phyloP scores from a whole-genome alignment of 2,329 filamentous ascomycete genomes.

The Dichotomopilus funicola region DNA sequence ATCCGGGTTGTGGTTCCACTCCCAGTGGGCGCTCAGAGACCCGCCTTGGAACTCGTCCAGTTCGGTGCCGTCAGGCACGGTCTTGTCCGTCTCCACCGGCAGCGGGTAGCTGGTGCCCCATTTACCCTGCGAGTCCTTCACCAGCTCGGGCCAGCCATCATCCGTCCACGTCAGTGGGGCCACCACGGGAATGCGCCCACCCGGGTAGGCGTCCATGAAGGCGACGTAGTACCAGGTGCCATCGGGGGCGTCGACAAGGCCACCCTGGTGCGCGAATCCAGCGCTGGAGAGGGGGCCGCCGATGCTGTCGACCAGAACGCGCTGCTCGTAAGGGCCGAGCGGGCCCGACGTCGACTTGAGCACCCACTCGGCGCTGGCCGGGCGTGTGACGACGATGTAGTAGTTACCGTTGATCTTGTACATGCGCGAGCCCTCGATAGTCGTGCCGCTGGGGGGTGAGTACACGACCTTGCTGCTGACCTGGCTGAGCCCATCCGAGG shows the following conservation, averaged over 20 bases:
- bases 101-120: constrained; percentile 43
- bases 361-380: constrained; percentile 39
- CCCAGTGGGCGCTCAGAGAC: constrained; percentile 42
- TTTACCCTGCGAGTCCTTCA: constrained; percentile 37
- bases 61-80: constrained; percentile 27
- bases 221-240: constrained; percentile 55
- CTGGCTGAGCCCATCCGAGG: constrained; percentile 39
- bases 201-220: constrained; percentile 50
- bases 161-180: constrained; percentile 47
- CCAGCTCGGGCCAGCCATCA: constrained; percentile 44
- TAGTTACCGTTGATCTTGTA: constrained; percentile 52
- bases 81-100: constrained; percentile 28
- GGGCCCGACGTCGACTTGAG: constrained; percentile 39
- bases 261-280: constrained; percentile 48
- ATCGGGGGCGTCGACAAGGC: constrained; percentile 44
- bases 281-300: constrained; percentile 38
- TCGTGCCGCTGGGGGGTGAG: constrained; percentile 27
- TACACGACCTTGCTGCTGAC: constrained; percentile 40
- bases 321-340: constrained; percentile 44
- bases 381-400: constrained; percentile 47
- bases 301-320: constrained; percentile 38
- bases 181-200: constrained; percentile 51
- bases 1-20: constrained; percentile 60
- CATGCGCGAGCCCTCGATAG: constrained; percentile 47
- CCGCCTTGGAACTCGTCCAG: constrained; percentile 41